Base-by-base conservation (phyloP, 106 monocot species). In the Chionographis japonica region DNA sequence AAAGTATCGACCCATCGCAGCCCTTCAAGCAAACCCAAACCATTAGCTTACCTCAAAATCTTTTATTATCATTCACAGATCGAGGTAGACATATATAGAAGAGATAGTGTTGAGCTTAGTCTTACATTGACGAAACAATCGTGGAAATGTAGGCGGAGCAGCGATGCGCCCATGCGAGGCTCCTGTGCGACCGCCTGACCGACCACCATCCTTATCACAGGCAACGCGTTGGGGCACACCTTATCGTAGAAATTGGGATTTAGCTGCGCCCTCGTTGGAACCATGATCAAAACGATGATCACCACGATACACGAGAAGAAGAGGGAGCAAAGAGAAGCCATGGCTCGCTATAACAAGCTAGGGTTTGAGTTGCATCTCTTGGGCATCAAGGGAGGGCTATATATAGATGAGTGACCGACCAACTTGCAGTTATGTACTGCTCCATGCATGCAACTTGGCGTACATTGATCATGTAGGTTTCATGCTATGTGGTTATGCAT, bases 1-100 rank as follows among this genome's bases (percentile, higher is more conserved):
- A 58, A 3, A 81, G 40, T 16, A 81, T 54, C 2, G 70, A 61
- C 12, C 67, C 81, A 37, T 81, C 81, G 7, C 81, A 81, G 1
- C 81, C 81, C 81, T 81, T 40, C 69, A 68, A 68, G n/a, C 4
- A 54, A 54, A n/a, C 12, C 12, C 19, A 46, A 40, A 5, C 46
- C 5, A 46, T 46, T 46, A 46, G 8, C 46, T 10, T 2, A 46
- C 1, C 5, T 46, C 9, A 17, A 5, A 50, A 56, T 15, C 9
- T 7, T 51, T 51, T 11, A 2, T 51, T 9, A 51, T 51, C 9
- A 51, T 11, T 13, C 8, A 9, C 3, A 4, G n/a, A 13, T 46
- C 9, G 5, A 2, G 0, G 8, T 46, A 4, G 15, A 54, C 12
- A 4, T 12, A 5, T 2, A 54, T 54, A 5, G 5, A 46, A 46